Evolutionary conservation across 495 filamentous ascomycete species (phyloP), one percentile per base, ranked within the genome.

Genomic region (Penicillium atrosanguineum): DNA sequence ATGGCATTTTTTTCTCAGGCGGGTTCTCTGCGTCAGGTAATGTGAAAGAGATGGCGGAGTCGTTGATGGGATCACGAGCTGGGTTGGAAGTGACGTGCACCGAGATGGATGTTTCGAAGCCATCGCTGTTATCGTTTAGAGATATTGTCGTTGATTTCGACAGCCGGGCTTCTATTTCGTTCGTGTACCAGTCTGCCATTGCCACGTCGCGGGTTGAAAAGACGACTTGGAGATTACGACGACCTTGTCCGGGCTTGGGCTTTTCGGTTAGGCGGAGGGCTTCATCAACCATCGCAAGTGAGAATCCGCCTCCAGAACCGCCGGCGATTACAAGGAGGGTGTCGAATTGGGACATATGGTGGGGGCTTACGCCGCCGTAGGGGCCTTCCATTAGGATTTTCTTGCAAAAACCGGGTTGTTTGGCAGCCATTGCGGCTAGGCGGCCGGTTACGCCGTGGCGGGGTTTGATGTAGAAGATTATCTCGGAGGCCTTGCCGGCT

Each of bases 271-370:
- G 31, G 0, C 63, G 57, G 1, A 70, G 57, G 5, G 59, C 64
- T 50, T 66, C 64, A 36, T 69, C 67, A 1, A 66, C 50, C 43
- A 69, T 61, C 1, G 60, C 65, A 4, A 85, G 55, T 2, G 70
- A 74, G 51, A 77, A 82, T 6, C 79, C 78, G 11, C 75, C 76
- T 2, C 82, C 81, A 0, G 80, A 76, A 0, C 82, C 82, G n/a
- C 82, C 81, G 0, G 79, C 72, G 14, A 85, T 67, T 29, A 83
- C 65, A 7, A 85, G 51, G 2, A 68, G 44, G 4, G 63, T 71
- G 28, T 78, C 72, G 21, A 68, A 72, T 19, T 46, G 57, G 18
- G 52, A 50, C 44, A 61, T 61, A 26, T 50, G 44, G 21, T 58
- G 44, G 19, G 51, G 43, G 45, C 58, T 62, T 45, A 78, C 52